Base-by-base conservation (phyloP, 352 stramenopile species). In the Globisporangium paroecandrum region DNA sequence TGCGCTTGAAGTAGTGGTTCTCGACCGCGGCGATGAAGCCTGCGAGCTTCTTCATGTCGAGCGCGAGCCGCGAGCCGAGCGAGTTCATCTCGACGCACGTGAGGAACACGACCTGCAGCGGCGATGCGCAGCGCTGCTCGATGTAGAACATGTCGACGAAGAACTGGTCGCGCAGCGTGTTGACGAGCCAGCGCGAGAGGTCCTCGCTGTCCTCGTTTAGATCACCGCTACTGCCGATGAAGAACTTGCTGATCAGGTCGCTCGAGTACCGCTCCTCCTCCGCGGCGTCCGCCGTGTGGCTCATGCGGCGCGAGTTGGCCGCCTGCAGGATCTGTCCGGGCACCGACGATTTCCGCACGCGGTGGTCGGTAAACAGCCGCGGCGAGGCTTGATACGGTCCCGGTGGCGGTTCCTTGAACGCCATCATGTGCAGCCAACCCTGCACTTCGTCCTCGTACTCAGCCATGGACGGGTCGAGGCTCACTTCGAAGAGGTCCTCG, bases 381-480 rank as follows among this genome's bases (percentile, higher is more conserved):
- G 68, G 65, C 1, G 68, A 66, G 25, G 57, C 15, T 32, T 27
- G 60, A 18, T 69, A 62, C 3, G 73, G 58, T 2, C 53, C 58
- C 1, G 71, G 69, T 2, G 68, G 62, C 9, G 72, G 65, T 27
- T 77, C 74, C 36, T 76, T 77, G 66, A 87, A 85, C 27, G 82
- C 81, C 80, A 90, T 87, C 76, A 90, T 88, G 62, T 89, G 80
- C 57, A 90, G 66, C 82, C 82, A 90, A 51, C 78, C 82, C 60
- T 90, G 81, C 9, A 89, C 78, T 65, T 90, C 81, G 51, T 89
- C 81, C 57, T 90, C 82, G 46, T 87, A 82, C 65, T 89, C 81
- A 41, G 76, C 69, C 72, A 86, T 85, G 15, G 70, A 69, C 10
- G 80, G 80, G 60, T 84, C 79, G 0, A 89, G 66, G 4, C 77